Base-by-base conservation (phyloP, 441 rosid genomes). In the Erodium trifolium region DNA sequence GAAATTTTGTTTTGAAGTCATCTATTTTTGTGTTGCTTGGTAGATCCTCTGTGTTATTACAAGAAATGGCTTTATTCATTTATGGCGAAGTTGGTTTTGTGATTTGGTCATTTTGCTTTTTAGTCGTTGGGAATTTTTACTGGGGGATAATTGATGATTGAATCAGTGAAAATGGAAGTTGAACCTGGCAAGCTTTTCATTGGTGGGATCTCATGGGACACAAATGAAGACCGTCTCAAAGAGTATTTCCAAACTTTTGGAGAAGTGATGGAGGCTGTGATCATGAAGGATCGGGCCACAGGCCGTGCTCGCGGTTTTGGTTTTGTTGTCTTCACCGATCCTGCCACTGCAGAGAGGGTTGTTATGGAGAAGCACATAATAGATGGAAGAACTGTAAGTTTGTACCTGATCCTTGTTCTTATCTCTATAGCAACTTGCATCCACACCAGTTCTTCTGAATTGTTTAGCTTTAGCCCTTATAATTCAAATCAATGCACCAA, bases 171-270 rank as follows among this genome's bases (percentile, higher is more conserved):
- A 67, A 87, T 81, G 84, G 84, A 85, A 70, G 84, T 85, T 85
- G 92, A 85, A 73, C 78, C 81, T 16, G 82, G 86, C 70, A 88
- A 88, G 84, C 86, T 88, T 27, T 88, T 88, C 78, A 69, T 88
- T 51, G 93, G 90, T 76, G 93, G 93, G 76, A 88, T 88, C 73
- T 88, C 92, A 11, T 87, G 92, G 92, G 92, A 87, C 78, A 87
- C 92, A 4, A 87, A 79, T 65, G 92, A 87, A 80, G 92, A 86
- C 29, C 87, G 90, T 69, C 85, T 87, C 7, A 84, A 85, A 29
- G 90, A 84, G 43, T 85, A 87, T 80, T 87, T 87, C 71, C 86
- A 74, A 67, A 79, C 75, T 63, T 87, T 87, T 71, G 92, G 92
- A 67, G 88, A 82, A 23, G 27, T 23, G 27, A 23, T 23, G 27